phyloP scores from a whole-genome alignment of 106 monocot species.

The Acorus gramineus region DNA sequence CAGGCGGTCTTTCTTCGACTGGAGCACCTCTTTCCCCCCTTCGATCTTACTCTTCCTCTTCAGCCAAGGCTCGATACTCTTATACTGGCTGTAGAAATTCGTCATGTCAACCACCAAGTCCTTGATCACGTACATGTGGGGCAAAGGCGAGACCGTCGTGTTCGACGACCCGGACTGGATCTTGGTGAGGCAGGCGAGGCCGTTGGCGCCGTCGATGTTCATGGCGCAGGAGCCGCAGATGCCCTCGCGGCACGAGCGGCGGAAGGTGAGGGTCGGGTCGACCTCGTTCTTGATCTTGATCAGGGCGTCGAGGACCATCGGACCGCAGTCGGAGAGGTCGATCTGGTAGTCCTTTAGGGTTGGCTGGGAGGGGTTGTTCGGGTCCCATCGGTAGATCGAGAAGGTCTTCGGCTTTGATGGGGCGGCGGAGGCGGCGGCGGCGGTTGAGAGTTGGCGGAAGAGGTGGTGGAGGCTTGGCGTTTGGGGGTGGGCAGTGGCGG shows the following conservation, averaged over 20 bases:
- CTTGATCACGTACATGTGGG: constrained; percentile 94
- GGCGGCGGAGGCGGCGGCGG: constrained; percentile 6
- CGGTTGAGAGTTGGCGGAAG: constrained; percentile 33
- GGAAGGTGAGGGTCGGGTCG: constrained; percentile 70
- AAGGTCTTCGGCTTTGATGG: constrained; percentile 38
- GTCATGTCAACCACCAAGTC: constrained; percentile 98
- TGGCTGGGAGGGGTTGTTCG: constrained; percentile 54
- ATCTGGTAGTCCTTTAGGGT: constrained; percentile 56
- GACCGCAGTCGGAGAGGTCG: constrained; percentile 74
- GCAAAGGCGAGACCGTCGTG: constrained; percentile 59
- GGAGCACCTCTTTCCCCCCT: constrained; percentile 66
- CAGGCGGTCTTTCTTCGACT: constrained; percentile 75
- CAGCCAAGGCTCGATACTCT: constrained; percentile 96
- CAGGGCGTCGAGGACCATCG: constrained; percentile 88
- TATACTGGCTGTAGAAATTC: constrained; percentile 89
- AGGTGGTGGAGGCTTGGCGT: constrained; percentile 24
- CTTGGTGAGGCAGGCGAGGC: constrained; percentile 84
- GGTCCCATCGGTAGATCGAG: constrained; percentile 92
- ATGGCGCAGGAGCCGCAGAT: constrained; percentile 93
- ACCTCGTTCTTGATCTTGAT: constrained; percentile 97
- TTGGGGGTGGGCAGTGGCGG: neutral
- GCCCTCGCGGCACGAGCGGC: constrained; percentile 63
- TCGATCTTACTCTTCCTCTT: constrained; percentile 72
- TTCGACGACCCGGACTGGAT: constrained; percentile 22
- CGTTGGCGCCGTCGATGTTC: constrained; percentile 89